Evolutionary conservation across 352 stramenopile genomes (phyloP), one percentile per base, ranked within the genome.

Genomic region (Blastocystis sp.): DNA sequence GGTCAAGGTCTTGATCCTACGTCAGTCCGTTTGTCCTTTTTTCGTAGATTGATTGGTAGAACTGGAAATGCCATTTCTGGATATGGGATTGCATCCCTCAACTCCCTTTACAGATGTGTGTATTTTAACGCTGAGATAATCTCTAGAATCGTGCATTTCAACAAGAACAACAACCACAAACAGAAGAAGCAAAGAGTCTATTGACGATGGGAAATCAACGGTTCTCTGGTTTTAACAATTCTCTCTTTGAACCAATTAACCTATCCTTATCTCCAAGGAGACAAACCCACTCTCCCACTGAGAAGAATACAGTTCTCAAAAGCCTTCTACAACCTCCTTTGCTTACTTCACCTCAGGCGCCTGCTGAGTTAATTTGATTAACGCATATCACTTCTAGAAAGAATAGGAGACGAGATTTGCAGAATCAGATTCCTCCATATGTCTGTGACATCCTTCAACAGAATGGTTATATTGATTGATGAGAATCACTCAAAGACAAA

Each of bases 21-120:
- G 44, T 30, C 48, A 17, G 0, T 68, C 2, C 54, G 73, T 84
- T 33, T n/a, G 15, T 42, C 22, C 48, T 40, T 51, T 5, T n/a
- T 48, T 7, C 13, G 13, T 11, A 22, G 13, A 1, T 84, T 51
- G 19, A 27, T 68, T 27, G 5, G 6, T 84, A 84, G 73, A 62
- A 44, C 37, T 84, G 73, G 56, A 84, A 54, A 44, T 84, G 53
- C 73, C 64, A n/a, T 76, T 48, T 44, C 33, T 76, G 7, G 64
- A 76, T 44, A 44, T 48, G 15, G 64, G 64, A 27, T 27, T 78
- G 17, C 33, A 78, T 5, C 66, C 66, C 37, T 56, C 66, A 22
- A 42, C 22, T 3, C 44, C 24, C 6, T 35, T 78, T 7, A 57
- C 66, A 0, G 27, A 42, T 24, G 22, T 35, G 11, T 78, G 15